phyloP scores from a whole-genome alignment of 805 yeast species.

The Saturnispora halmiae region DNA sequence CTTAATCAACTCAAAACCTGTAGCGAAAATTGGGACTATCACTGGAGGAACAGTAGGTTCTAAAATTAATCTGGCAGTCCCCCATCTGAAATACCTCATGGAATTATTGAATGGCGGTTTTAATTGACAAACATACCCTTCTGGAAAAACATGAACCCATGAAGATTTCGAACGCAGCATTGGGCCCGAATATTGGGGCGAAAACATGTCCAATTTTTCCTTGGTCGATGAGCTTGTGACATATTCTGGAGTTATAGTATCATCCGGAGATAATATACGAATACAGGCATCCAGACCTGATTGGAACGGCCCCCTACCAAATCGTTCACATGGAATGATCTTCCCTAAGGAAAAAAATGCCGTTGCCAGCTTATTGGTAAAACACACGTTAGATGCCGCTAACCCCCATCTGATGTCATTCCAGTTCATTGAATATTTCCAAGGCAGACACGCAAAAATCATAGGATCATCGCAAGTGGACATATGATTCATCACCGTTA shows the following conservation, averaged over 20 bases:
- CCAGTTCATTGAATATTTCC: conserved; percentile 50
- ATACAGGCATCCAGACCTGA: conserved; percentile 82
- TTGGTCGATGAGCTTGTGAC: conserved; percentile 17
- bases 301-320: conserved; percentile 92
- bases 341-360: conserved; percentile 80
- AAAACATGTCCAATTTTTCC: conserved; percentile 14
- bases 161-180: conserved; percentile 55
- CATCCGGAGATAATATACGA: conserved; percentile 70
- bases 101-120: conserved; percentile 73
- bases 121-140: conserved; percentile 83
- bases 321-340: conserved; percentile 76
- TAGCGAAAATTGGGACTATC: conserved; percentile 74
- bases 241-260: conserved; percentile 41
- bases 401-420: conserved; percentile 84
- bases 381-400: conserved; percentile 89
- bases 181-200: conserved; percentile 40
- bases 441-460: conserved; percentile 78
- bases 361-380: conserved; percentile 42
- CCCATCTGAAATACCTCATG: conserved; percentile 95
- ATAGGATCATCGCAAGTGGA: conserved; percentile 88
- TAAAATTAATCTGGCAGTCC: conserved; percentile 71
- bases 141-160: conserved; percentile 95
- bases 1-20: conserved; percentile 79
- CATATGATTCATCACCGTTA: conserved; percentile 92
- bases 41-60: conserved; percentile 82